Evolutionary conservation across 2,329 filamentous ascomycete genomes (phyloP), one percentile per base, ranked within the genome.

Genomic region (Fusarium nisikadoi): DNA sequence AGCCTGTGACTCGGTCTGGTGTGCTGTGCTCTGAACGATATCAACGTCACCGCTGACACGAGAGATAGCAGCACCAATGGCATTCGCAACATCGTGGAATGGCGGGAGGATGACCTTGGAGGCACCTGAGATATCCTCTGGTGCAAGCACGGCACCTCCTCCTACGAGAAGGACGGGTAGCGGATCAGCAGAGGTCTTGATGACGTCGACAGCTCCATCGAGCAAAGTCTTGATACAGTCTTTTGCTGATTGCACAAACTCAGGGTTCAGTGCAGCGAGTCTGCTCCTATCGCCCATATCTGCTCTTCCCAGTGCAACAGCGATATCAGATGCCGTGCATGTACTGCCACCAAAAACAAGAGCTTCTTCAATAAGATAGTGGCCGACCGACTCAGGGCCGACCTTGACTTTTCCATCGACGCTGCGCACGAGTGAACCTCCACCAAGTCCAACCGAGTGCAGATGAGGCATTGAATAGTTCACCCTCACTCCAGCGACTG

Each of bases 51-150:
- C 59, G 7, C 59, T 57, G 2, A 68, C 52, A 3, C 36, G 39
- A 17, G 84, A 82, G 68, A 84, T 84, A 3, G 84, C 84, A 19
- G 85, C 85, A 8, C 85, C 85, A 7, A 87, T 84, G 1, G 85
- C 84, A 65, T 86, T 87, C 5, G 83, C 84, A 2, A 86, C 84
- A 9, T 85, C 84, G 8, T 64, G 60, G 6, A 70, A 70, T 3
- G 62, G 56, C 1, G 66, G 67, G 78, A 81, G 71, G 77, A 84
- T 54, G 79, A 77, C 38, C 0, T 56, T 9, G 77, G 81, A 62
- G 77, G 84, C 68, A 78, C 82, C 49, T 79, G 81, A 55, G 65
- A 76, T 63, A 66, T 81, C 52, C 6, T 81, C 78, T 8, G 81
- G 80, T 10, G 82, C 83, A 19, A 84, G 80, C 16, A 86, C 79